Base-by-base conservation (phyloP, 83 land plant genomes). In the Picea abies region DNA sequence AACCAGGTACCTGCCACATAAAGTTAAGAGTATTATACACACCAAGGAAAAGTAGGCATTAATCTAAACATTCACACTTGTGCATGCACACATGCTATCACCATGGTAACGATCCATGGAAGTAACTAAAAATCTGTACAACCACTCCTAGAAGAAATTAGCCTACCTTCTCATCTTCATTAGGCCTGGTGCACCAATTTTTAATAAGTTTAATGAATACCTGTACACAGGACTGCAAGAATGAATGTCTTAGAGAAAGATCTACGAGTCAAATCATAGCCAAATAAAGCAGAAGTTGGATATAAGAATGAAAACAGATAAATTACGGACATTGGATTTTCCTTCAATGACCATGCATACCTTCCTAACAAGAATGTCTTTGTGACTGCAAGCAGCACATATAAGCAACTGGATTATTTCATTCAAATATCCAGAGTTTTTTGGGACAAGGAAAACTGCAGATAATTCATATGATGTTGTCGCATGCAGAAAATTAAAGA, bases 341-440 rank as follows among this genome's bases (percentile, higher is more conserved):
- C 11, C 86, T 60, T 52, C 67, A 22, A 76, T 32, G 63, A 16
- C 12, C 5, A 62, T 25, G 35, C 25, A 70, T 22, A 97, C 99
- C 98, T 97, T 97, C 79, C 99, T 85, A 11, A 94, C 89, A 84
- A 90, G 86, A 15, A 92, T 85, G 84, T 97, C 99, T 79, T 94
- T 96, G 75, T 97, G 99, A 63, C 82, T 82, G 83, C 97, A 96
- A 61, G 96, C 83, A 49, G 92, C 89, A 49, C 78, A 81, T 79
- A 93, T 85, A 11, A 97, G 87, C 60, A 96, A 82, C 79, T 91
- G 96, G 87, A 96, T 93, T 16, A 94, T 87, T 14, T 84, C 89
- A 75, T 94, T 86, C 86, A 97, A 86, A 79, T 88, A 87, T 3
- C 22, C 87, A 80, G 85, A 86, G 79, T 92, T 89, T 75, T 88